These are phyloP conservation scores for Plasmopara muralis DNA, from an alignment of 352 stramenopile genomes.

Conservation along the genomic window DNA sequence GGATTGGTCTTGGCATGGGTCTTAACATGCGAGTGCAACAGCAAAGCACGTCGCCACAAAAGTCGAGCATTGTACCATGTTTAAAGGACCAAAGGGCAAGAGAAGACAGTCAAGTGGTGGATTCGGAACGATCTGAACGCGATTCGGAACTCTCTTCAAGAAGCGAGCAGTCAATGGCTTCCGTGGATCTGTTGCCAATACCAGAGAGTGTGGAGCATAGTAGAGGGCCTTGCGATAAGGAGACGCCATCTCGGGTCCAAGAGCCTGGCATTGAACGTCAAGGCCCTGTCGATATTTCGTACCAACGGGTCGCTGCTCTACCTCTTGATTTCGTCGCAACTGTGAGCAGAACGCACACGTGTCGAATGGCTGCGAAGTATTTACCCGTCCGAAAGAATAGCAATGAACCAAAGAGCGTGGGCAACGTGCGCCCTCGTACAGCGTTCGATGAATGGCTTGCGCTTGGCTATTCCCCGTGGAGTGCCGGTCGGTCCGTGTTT, in stretches of 20 bases:
- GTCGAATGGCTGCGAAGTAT: conserved; percentile 75
- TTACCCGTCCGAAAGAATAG: conserved; percentile 67
- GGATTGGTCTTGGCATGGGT: conserved; percentile 86
- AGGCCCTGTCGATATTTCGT: conserved; percentile 36
- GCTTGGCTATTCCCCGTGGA: conserved; percentile 91
- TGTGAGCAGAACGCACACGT: conserved; percentile 67
- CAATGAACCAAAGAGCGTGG: conserved; percentile 82
- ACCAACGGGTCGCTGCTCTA: conserved; percentile 55
- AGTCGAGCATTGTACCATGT: background rate
- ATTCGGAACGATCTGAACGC: conserved; percentile 24
- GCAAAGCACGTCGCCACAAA: conserved; percentile 22
- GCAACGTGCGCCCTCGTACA: conserved; percentile 76
- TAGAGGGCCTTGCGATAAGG: conserved; percentile 30
- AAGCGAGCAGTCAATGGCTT: conserved; percentile 34
- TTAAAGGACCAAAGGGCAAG: conserved; percentile 12
- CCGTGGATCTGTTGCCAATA: conserved; percentile 41
- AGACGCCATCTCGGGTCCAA: no score
- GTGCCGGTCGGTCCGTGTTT: conserved; percentile 55
- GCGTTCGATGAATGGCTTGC: conserved; percentile 87
- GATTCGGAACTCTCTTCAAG: conserved; percentile 27
- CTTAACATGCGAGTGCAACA: conserved; percentile 71
- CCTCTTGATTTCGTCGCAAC: conserved; percentile 60
- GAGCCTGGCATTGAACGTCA: no score
- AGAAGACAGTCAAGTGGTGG: conserved; percentile 19
- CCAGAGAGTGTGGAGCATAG: conserved; percentile 48